Percentiles rank a stretch among this genome's conserved stretches.
phyloP scores from a whole-genome alignment of 371 early-diverging fungal genomes.

The Actinomortierella wolfii region DNA sequence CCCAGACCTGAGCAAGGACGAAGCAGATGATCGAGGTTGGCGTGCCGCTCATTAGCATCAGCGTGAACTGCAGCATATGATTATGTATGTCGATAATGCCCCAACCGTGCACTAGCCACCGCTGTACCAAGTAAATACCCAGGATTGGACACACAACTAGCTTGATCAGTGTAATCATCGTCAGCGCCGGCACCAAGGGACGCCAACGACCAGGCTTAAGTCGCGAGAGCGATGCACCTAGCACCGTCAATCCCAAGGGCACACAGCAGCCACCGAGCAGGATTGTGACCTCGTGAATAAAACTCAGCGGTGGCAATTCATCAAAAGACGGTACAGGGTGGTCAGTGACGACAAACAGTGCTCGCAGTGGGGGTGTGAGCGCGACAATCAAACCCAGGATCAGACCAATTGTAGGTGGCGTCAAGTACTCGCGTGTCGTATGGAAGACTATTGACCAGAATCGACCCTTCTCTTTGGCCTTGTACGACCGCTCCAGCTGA shows the following conservation, averaged over 20 bases:
- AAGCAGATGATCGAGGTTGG: constrained; percentile 48
- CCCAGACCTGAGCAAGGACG: constrained; percentile 48
- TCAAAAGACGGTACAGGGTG: constrained; percentile 30
- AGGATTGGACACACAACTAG: constrained; percentile 51
- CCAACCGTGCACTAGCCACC: constrained; percentile 17
- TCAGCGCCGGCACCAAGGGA: constrained; percentile 28
- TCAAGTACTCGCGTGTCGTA: constrained; percentile 36
- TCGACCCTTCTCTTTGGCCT: constrained; percentile 10
- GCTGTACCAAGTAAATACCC: constrained; percentile 46
- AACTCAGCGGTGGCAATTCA: constrained; percentile 51
- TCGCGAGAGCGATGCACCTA: constrained; percentile 60
- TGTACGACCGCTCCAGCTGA: constrained; percentile 17
- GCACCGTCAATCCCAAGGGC: constrained; percentile 54
- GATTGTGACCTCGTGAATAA: constrained; percentile 49
- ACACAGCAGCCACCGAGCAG: constrained; percentile 57
- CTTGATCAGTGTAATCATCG: constrained; percentile 44
- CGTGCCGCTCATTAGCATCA: constrained; percentile 51
- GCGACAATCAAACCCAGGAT: constrained; percentile 52
- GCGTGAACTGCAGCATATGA: constrained; percentile 56
- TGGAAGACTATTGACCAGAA: constrained; percentile 22
- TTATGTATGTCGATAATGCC: constrained; percentile 45
- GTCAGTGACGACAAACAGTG: constrained; percentile 42
- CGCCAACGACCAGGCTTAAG: constrained; percentile 47
- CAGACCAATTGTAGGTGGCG: constrained; percentile 48
- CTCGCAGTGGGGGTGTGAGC: constrained; percentile 43